Conservation (phyloP, 2,329 filamentous ascomycete species). For the Penicillium italicum region DNA sequence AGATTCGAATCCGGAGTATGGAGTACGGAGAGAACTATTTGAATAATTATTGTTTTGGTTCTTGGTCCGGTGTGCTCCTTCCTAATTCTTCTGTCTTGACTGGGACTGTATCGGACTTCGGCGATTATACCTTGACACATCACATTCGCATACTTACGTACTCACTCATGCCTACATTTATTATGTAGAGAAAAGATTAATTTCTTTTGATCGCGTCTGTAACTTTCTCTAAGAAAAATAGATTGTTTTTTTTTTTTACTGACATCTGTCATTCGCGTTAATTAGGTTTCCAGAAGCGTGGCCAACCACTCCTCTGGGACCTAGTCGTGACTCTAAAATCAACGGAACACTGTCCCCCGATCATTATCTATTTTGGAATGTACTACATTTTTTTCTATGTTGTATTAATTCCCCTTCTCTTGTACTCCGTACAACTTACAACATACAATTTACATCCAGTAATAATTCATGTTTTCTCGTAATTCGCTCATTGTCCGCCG, state of each 20-base stretch:
- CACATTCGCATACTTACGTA: neutral
- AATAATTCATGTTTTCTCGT: neutral
- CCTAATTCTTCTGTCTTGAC: neutral
- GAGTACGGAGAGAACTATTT: too few relatives aligned
- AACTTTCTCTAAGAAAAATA: neutral
- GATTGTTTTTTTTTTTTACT: neutral
- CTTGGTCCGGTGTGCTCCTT: neutral
- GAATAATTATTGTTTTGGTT: neutral
- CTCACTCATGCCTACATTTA: neutral
- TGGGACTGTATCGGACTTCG: neutral
- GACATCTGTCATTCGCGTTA: constrained; percentile 26
- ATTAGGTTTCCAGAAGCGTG: constrained; percentile 38
- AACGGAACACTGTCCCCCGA: constrained; percentile 21
- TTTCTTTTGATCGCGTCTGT: neutral
- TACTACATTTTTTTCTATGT: too few relatives aligned
- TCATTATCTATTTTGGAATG: too few relatives aligned
- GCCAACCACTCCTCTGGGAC: constrained; percentile 32
- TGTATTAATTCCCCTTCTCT: neutral
- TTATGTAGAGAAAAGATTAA: neutral
- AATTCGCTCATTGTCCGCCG: neutral
- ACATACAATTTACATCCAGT: too few relatives aligned
- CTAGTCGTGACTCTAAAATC: constrained; percentile 9
- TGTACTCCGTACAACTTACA: too few relatives aligned
- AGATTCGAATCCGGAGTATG: too few relatives aligned
- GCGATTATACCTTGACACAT: neutral